Evolutionary conservation across 2,329 filamentous ascomycete genomes (phyloP).

Genomic region (Penicillium hordei): DNA sequence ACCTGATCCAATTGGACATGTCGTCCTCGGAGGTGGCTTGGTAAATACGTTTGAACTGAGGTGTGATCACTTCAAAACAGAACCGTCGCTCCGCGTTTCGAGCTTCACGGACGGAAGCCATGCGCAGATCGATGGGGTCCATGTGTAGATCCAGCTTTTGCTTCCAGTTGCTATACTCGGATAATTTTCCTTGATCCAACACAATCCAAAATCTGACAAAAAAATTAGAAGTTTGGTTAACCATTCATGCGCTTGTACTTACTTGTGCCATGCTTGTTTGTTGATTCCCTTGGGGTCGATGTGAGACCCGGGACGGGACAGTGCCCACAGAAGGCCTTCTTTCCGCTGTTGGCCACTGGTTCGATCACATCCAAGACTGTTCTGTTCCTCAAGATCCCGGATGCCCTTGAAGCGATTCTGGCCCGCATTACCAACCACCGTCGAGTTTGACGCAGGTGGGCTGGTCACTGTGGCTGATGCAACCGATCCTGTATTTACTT

Average conservation of each 20-base stretch:
- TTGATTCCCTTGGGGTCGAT: slow-evolving; percentile 94
- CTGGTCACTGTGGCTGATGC: slow-evolving; percentile 26
- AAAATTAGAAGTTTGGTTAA: neutral
- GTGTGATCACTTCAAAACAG: slow-evolving; percentile 98
- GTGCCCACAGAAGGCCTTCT: slow-evolving; percentile 90
- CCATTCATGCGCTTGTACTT: slow-evolving; percentile 43
- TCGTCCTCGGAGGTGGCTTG: slow-evolving; percentile 98
- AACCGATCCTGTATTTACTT: slow-evolving; percentile 37
- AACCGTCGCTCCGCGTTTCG: slow-evolving; percentile 92
- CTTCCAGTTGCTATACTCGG: slow-evolving; percentile 99
- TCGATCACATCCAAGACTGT: slow-evolving; percentile 57
- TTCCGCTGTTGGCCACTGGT: slow-evolving; percentile 70
- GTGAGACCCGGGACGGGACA: slow-evolving; percentile 89
- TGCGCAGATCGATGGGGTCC: slow-evolving; percentile 94
- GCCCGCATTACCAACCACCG: slow-evolving; percentile 32
- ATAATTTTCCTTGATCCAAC: slow-evolving; percentile 91
- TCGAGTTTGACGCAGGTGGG: slow-evolving; percentile 23
- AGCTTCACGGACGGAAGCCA: slow-evolving; percentile 95
- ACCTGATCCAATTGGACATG: slow-evolving; percentile 93
- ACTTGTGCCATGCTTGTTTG: slow-evolving; percentile 99
- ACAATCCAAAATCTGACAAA: slow-evolving; percentile 88
- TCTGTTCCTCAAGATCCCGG: slow-evolving; percentile 85
- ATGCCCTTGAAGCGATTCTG: slow-evolving; percentile 79
- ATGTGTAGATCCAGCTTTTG: slow-evolving; percentile 94
- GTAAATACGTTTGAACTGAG: slow-evolving; percentile 92